Conservation (phyloP, 2,329 filamentous ascomycete genomes). For the Sporothrix phasma region DNA sequence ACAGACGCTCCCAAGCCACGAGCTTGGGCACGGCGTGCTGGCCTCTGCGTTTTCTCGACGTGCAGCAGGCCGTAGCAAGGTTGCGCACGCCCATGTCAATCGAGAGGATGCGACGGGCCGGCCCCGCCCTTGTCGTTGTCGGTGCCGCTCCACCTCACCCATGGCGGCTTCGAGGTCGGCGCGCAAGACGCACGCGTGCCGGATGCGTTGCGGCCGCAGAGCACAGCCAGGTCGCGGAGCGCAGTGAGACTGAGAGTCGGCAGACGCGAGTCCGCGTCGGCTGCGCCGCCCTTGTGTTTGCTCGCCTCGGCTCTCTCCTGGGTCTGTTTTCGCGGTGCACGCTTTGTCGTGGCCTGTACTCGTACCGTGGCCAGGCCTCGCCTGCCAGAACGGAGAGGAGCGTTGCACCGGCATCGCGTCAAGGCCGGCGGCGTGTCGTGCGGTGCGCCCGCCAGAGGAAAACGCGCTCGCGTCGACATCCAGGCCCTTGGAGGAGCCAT, state of each 20-base stretch:
- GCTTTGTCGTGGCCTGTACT: neutral
- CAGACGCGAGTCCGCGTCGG: neutral
- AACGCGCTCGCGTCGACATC: neutral
- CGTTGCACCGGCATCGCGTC: neutral
- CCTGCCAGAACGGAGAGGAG: neutral
- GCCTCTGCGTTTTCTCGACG: neutral
- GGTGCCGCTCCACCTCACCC: neutral
- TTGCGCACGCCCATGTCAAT: conserved; percentile 82
- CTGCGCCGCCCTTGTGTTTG: neutral
- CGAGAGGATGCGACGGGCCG: conserved; percentile 50
- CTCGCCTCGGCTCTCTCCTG: neutral
- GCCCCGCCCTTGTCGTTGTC: conserved; percentile 23
- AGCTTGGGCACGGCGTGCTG: conserved; percentile 13
- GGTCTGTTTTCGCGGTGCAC: neutral
- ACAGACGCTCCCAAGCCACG: conserved; percentile 22
- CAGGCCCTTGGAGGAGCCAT: neutral
- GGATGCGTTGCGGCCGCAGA: conserved; percentile 49
- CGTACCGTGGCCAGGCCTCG: neutral
- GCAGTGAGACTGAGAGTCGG: neutral
- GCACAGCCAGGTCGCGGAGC: conserved; percentile 48
- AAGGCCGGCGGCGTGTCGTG: neutral
- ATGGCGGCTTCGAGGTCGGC: conserved; percentile 41
- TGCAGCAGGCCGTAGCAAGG: conserved; percentile 60
- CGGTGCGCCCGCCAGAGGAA: no score
- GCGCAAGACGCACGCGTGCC: conserved; percentile 35